These are phyloP conservation scores for Yamadazyma ubonensis DNA, from an alignment of 805 yeast species.

Conservation along the genomic window DNA sequence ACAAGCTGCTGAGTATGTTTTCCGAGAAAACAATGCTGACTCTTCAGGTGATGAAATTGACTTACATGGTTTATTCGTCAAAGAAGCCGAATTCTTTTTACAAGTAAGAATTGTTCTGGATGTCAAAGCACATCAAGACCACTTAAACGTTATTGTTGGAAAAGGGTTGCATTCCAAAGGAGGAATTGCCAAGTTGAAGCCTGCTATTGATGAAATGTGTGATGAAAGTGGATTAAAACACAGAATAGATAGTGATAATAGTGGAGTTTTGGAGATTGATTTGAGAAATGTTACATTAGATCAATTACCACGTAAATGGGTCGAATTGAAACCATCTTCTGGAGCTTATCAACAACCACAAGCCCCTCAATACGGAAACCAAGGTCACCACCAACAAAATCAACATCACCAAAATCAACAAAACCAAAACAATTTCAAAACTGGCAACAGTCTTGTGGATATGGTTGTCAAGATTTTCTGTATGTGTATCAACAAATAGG, in stretches of 20 bases:
- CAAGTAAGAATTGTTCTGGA: constrained; percentile 72
- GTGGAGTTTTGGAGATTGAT: constrained; percentile 79
- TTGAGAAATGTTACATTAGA: constrained; percentile 31
- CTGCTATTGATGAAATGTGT: constrained; percentile 83
- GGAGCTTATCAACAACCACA: constrained; percentile 23
- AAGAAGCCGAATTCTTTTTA: constrained; percentile 79
- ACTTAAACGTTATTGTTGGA: constrained; percentile 83
- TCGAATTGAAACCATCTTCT: constrained; percentile 22
- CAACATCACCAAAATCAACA: constrained; percentile 25
- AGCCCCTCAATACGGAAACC: constrained; percentile 22
- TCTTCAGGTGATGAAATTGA: constrained; percentile 86
- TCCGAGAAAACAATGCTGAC: constrained; percentile 83
- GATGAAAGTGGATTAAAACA: constrained; percentile 59
- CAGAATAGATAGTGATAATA: constrained; percentile 64
- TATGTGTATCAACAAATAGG: constrained; percentile 28
- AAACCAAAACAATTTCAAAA: constrained; percentile 23
- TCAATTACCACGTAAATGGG: constrained; percentile 37
- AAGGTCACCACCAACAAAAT: constrained; percentile 14
- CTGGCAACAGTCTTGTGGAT: constrained; percentile 29
- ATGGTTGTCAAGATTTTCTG: constrained; percentile 33
- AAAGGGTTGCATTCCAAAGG: constrained; percentile 83
- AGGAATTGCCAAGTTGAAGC: constrained; percentile 84
- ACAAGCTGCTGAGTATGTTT: constrained; percentile 88
- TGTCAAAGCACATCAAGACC: constrained; percentile 55
- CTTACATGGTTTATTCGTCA: constrained; percentile 86